These are phyloP conservation scores for Gossypium ekmanianum DNA, from an alignment of 345 rosid species.

Conservation along the genomic window DNA sequence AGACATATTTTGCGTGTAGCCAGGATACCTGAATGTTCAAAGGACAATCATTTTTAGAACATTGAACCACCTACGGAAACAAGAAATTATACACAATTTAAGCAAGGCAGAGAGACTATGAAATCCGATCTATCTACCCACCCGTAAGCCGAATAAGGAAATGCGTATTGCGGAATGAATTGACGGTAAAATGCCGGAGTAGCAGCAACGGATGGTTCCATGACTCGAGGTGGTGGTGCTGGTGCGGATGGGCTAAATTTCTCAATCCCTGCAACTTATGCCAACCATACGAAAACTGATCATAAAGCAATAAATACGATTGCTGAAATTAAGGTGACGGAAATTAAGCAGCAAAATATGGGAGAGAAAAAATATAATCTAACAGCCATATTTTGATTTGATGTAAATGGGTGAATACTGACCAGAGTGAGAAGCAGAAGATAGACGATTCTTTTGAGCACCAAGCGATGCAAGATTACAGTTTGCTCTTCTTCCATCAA, in stretches of 20 bases:
- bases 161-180: conserved; percentile 9
- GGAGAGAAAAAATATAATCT: too few species aligned
- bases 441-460: conserved; percentile 39
- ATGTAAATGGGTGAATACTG: too few species aligned
- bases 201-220: neutral
- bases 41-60: neutral
- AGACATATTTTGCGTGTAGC: neutral
- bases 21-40: conserved; percentile 11
- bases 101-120: neutral
- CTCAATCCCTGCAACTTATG: conserved; percentile 1
- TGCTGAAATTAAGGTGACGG: too few species aligned
- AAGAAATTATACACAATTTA: neutral
- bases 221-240: neutral
- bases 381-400: too few species aligned
- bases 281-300: neutral
- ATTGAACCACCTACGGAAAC: neutral
- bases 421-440: conserved; percentile 16
- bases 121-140: neutral
- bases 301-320: too few species aligned
- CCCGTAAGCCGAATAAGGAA: conserved; percentile 16
- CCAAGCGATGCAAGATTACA: conserved; percentile 66
- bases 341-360: too few species aligned
- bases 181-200: conserved; percentile 9
- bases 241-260: neutral
- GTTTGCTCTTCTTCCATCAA: conserved; percentile 65